phyloP scores from a whole-genome alignment of 352 stramenopile genomes.

The Phytophthora brassicae region DNA sequence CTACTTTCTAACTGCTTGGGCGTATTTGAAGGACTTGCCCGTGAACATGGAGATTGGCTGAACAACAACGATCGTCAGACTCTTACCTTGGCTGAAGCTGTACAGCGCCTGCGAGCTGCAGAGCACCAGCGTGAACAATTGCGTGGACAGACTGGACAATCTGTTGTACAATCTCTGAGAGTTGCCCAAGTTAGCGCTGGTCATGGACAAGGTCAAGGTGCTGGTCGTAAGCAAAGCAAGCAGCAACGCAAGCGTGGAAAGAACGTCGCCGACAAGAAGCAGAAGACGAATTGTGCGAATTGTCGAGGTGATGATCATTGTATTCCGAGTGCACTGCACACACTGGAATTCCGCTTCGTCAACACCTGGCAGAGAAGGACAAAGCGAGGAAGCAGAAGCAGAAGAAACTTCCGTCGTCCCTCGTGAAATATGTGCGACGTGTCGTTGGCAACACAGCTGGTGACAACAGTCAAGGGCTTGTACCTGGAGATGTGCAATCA shows the following conservation, averaged over 20 bases:
- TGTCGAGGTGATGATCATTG: background rate
- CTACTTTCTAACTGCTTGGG: too few relatives aligned
- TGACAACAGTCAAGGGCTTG: background rate
- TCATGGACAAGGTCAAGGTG: background rate
- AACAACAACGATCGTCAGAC: too few relatives aligned
- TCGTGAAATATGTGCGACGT: background rate
- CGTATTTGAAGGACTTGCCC: too few relatives aligned
- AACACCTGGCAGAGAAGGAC: background rate
- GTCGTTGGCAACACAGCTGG: background rate
- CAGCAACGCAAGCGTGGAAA: background rate
- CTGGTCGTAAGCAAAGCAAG: background rate
- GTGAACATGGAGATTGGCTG: too few relatives aligned
- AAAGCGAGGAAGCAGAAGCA: background rate
- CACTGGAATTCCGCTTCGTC: background rate
- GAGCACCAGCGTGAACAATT: background rate
- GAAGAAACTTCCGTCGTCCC: background rate
- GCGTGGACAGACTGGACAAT: too few relatives aligned
- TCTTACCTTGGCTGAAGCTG: too few relatives aligned
- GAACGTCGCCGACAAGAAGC: background rate
- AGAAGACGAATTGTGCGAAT: background rate
- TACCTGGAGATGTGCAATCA: background rate
- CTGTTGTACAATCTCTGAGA: background rate
- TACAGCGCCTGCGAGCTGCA: too few relatives aligned
- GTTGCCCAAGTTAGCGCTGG: background rate
- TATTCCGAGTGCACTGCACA: background rate